Conservation (phyloP, 2,329 filamentous ascomycete species). For the Aspergillus vadensis region DNA sequence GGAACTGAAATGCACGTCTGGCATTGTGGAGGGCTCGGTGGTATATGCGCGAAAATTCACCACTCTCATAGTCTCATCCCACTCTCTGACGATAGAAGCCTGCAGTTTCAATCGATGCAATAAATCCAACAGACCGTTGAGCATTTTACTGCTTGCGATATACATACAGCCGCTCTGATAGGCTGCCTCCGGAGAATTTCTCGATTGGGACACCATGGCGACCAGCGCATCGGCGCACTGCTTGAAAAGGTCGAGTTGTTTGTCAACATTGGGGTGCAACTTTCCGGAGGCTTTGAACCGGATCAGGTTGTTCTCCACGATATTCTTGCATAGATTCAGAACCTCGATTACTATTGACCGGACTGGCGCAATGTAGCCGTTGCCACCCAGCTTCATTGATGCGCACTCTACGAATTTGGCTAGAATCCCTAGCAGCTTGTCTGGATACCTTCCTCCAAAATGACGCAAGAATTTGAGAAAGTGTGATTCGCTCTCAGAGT, state of each 20-base stretch:
- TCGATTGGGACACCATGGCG: background rate
- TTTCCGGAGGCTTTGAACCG: conserved; percentile 9
- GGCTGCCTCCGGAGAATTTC: conserved; percentile 9
- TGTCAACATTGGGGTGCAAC: conserved; percentile 10
- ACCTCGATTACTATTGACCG: conserved; percentile 12
- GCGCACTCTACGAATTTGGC: background rate
- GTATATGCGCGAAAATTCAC: background rate
- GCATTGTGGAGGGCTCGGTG: background rate
- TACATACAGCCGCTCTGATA: conserved; percentile 21
- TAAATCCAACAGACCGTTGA: background rate
- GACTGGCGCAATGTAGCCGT: background rate
- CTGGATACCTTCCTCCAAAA: background rate
- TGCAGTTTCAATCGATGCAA: background rate
- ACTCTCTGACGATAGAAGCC: background rate
- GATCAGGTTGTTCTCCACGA: conserved; percentile 21
- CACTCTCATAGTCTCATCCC: too few species aligned
- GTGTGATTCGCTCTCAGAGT: background rate
- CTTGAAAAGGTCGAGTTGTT: conserved; percentile 11
- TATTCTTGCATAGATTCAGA: conserved; percentile 12
- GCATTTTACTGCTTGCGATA: conserved; percentile 16
- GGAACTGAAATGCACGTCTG: background rate
- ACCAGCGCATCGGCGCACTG: conserved; percentile 2
- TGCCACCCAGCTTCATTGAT: background rate
- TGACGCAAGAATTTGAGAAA: conserved; percentile 14
- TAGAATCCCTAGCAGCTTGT: background rate